Conservation (phyloP, 2,329 filamentous ascomycete species). For the Trichoderma afroharzianum region DNA sequence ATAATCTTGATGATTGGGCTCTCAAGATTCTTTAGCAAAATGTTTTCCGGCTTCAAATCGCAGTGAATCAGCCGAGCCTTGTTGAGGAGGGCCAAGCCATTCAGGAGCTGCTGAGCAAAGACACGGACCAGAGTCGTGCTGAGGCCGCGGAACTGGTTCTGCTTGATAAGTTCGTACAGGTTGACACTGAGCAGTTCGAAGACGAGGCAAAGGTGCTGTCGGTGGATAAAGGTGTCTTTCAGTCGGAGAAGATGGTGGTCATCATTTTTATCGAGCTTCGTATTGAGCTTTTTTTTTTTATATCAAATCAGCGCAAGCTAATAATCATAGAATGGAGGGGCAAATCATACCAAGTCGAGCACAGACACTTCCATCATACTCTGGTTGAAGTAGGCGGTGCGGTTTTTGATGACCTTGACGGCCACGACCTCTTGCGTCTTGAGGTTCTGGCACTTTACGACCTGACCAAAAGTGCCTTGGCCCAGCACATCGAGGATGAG, state of each 20-base stretch:
- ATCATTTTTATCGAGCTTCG: conserved; percentile 98
- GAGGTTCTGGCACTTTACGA: conserved; percentile 97
- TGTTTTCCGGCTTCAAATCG: conserved; percentile 97
- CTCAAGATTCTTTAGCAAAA: conserved; percentile 94
- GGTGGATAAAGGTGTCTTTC: conserved; percentile 97
- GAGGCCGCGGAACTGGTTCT: conserved; percentile 96
- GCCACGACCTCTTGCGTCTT: conserved; percentile 98
- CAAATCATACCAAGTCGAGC: conserved; percentile 70
- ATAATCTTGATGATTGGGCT: conserved; percentile 99
- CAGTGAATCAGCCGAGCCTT: conserved; percentile 97
- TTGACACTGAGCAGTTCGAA: conserved; percentile 97
- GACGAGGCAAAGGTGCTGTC: conserved; percentile 92
- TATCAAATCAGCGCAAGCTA: not conserved
- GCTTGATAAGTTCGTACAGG: conserved; percentile 97
- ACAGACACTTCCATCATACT: conserved; percentile 99
- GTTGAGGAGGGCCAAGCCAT: conserved; percentile 85
- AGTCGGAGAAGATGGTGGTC: conserved; percentile 92
- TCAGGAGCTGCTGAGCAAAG: conserved; percentile 94
- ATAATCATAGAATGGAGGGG: not conserved
- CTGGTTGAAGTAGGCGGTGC: conserved; percentile 98
- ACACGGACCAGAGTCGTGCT: conserved; percentile 96
- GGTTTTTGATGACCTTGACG: conserved; percentile 98
- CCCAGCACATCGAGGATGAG: conserved; percentile 95
- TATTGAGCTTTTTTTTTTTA: conserved; percentile 72
- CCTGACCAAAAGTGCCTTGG: conserved; percentile 96